Conservation (phyloP, 2,329 filamentous ascomycete species). For the Aspergillus phoenicis region DNA sequence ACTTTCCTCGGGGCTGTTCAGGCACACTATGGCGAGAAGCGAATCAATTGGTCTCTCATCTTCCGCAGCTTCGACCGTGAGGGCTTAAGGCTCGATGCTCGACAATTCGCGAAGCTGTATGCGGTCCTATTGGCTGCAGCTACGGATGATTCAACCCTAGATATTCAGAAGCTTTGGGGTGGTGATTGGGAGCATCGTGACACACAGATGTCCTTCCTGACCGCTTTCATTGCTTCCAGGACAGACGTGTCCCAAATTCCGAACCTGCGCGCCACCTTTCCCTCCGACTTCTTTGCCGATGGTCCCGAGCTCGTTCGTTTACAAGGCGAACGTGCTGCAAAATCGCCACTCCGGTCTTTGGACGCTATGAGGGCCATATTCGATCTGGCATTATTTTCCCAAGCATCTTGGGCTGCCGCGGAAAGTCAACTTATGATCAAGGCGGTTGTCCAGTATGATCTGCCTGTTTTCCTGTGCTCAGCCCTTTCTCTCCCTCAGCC, state of each 20-base stretch:
- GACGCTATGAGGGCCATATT: conserved; percentile 74
- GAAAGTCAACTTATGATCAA: conserved; percentile 62
- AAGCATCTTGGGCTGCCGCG: conserved; percentile 58
- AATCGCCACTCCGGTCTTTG: conserved; percentile 84
- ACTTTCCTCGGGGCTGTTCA: conserved; percentile 63
- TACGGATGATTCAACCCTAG: conserved; percentile 63
- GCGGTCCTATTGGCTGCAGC: conserved; percentile 75
- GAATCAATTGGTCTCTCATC: conserved; percentile 69
- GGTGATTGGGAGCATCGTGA: conserved; percentile 83
- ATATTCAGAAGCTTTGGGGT: conserved; percentile 89
- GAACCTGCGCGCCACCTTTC: conserved; percentile 76
- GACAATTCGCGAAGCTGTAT: conserved; percentile 81
- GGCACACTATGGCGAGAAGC: conserved; percentile 57
- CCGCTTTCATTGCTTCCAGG: conserved; percentile 77
- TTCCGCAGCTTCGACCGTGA: conserved; percentile 79
- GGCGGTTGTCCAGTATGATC: conserved; percentile 59
- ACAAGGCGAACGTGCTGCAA: conserved; percentile 68
- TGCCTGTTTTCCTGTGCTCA: conserved; percentile 55
- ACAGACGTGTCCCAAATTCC: conserved; percentile 85
- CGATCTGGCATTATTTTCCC: conserved; percentile 62
- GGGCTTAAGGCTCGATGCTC: conserved; percentile 71
- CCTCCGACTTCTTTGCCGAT: conserved; percentile 63
- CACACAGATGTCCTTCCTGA: conserved; percentile 90
- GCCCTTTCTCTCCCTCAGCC: conserved; percentile 52
- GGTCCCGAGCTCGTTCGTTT: conserved; percentile 62